Evolutionary conservation across 2,329 filamentous ascomycete species (phyloP).

Genomic region (Rutstroemia sp.): DNA sequence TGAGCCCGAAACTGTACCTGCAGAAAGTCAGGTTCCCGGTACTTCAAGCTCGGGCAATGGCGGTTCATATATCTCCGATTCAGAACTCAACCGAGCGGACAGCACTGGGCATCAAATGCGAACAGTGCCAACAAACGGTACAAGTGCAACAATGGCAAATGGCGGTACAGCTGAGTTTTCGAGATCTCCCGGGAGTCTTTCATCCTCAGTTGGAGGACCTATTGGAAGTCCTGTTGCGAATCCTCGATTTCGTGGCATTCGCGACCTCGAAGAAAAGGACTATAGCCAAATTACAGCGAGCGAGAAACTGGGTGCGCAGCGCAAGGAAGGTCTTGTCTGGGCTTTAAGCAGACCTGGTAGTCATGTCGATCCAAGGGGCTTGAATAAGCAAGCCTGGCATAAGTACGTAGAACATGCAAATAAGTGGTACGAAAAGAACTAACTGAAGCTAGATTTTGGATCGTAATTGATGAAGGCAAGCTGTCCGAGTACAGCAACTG

Average conservation of each 20-base stretch:
- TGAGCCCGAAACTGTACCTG: constrained; percentile 56
- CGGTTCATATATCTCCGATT: constrained; percentile 48
- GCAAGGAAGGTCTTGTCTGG: constrained; percentile 94
- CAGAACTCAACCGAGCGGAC: constrained; percentile 64
- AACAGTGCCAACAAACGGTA: constrained; percentile 38
- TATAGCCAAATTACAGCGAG: constrained; percentile 42
- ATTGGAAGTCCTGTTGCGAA: constrained; percentile 44
- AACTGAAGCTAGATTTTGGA: constrained; percentile 71
- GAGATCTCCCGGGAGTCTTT: constrained; percentile 49
- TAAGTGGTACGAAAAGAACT: constrained; percentile 15
- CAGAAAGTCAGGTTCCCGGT: constrained; percentile 31
- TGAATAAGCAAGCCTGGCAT: constrained; percentile 98
- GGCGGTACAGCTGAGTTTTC: constrained; percentile 30
- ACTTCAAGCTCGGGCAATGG: constrained; percentile 23
- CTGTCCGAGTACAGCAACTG: constrained; percentile 98
- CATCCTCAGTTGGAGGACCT: constrained; percentile 29
- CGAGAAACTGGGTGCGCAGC: constrained; percentile 57
- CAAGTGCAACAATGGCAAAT: constrained; percentile 28
- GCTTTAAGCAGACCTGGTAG: constrained; percentile 86
- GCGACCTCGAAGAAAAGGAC: constrained; percentile 83
- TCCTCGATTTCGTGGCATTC: constrained; percentile 78
- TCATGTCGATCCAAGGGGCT: constrained; percentile 87
- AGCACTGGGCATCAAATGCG: constrained; percentile 54
- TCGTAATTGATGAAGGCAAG: constrained; percentile 93
- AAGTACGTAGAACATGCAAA: constrained; percentile 56